Evolutionary conservation across 2,329 filamentous ascomycete genomes (phyloP).

Genomic region (Arthrobotrys conoides): DNA sequence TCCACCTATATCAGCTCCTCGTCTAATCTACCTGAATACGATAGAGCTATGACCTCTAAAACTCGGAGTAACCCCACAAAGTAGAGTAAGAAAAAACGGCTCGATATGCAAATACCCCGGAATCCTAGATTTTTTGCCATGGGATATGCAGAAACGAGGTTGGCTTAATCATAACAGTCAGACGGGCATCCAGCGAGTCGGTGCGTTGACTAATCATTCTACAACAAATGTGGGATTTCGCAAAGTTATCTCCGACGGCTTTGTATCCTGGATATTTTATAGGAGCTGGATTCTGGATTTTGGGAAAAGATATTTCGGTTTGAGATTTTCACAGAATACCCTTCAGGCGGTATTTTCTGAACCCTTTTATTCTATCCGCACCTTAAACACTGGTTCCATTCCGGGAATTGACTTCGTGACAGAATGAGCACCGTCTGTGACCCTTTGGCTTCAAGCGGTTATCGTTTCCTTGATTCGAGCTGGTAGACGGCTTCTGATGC

Average conservation of each 20-base stretch:
- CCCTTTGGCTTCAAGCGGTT: no score
- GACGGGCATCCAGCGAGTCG: slow-evolving; percentile 12
- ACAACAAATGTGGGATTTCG: slow-evolving; percentile 2
- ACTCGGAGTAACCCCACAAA: slow-evolving; percentile 24
- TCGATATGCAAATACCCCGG: neutral
- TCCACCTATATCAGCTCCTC: neutral
- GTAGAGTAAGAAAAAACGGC: slow-evolving; percentile 7
- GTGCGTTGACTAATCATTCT: slow-evolving; percentile 27
- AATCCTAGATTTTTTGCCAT: neutral
- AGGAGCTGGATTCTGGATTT: neutral
- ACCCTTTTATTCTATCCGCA: no score
- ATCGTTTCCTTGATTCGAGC: no score
- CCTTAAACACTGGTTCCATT: no score
- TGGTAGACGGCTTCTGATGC: no score
- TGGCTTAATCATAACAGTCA: neutral
- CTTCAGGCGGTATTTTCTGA: no score
- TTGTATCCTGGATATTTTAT: slow-evolving; percentile 7
- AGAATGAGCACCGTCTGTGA: no score
- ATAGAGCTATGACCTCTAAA: slow-evolving; percentile 21
- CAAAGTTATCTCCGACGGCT: neutral
- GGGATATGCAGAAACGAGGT: slow-evolving; percentile 23
- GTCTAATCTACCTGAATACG: neutral
- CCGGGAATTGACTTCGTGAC: no score
- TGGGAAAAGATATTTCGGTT: no score
- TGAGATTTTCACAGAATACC: no score